Base-by-base conservation (phyloP, 75 land plant species). In the Pinus tabuliformis region DNA sequence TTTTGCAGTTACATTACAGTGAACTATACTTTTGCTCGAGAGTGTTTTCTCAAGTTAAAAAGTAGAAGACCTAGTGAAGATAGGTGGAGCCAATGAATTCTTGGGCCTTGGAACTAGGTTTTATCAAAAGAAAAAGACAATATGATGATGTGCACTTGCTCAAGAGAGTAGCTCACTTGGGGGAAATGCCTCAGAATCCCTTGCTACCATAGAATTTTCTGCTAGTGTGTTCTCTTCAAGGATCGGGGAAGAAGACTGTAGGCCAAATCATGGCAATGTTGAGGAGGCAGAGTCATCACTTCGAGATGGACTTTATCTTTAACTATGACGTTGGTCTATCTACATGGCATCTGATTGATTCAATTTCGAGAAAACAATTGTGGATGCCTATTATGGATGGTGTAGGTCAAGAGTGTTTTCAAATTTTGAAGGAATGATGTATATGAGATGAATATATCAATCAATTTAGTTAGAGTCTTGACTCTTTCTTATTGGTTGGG, bases 251-350 rank as follows among this genome's bases (percentile, higher is more conserved):
- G 82, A 72, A 30, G 97, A 94, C 37, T 39, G 57, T 17, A 88
- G 85, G 76, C 84, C 77, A 18, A 91, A 90, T 59, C 83, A 79
- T 45, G 86, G 90, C 65, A 92, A 89, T 81, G 90, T 95, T 79
- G 93, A 92, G 76, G 98, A 92, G 64, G 98, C 95, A 12, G 98
- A 95, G 71, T 88, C 93, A 30, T 92, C 95, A 37, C 93, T 95
- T 30, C 93, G 95, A 56, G 95, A 90, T 73, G 92, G 91, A 56
- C 84, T 87, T 20, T 87, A 83, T 65, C 77, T n/a, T 95, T 30
- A 95, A 95, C 73, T 89, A 92, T 79, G 98, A 95, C 95, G 98
- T 90, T 76, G 24, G 65, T 26, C 24, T 9, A 37, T 71, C 59
- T 57, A 73, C 16, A 21, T 22, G 57, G 13, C 18, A 26, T 73